Base-by-base conservation (phyloP, 2,329 filamentous ascomycete species). In the Scedosporium apiospermum region DNA sequence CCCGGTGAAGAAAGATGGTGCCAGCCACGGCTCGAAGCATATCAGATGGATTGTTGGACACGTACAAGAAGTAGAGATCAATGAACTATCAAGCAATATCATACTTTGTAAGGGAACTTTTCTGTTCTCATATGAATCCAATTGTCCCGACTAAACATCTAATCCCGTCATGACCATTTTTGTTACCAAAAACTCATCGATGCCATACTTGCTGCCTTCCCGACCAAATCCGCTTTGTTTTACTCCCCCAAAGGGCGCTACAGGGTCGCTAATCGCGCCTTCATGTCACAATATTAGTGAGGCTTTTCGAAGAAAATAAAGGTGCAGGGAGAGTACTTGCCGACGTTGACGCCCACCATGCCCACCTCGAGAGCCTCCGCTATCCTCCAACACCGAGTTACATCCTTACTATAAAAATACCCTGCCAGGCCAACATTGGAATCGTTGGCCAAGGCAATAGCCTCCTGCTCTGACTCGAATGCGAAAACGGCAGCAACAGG, bases 401-500 rank as follows among this genome's bases (percentile, higher is more conserved):
- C 65, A 69, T 89, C 82, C 59, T 77, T 75, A 5, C 84, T 92
- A 80, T 91, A 98, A 79, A 99, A 96, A 78, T 98, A 98, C 0
- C 91, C 93, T 0, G 93, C 95, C 42, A 99, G 81, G 1, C 95
- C 95, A 44, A 98, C 93, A 61, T 93, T 87, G 1, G 90, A 81
- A 51, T 78, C 75, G 75, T 99, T 99, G 3, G 95, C 93, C 67
- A 93, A 77, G 65, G 83, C 80, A 34, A 98, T 86, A 4, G 96
- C 95, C 70, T 98, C 93, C 61, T 89, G 87, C 76, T 98, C 95
- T 0, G 88, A 91, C 57, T 90, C 84, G 71, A 98, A 99, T 58
- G 87, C 83, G 79, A 97, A 97, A 14, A 98, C 76, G 0, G 90
- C 93, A 0, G 93, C 93, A 0, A 98, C 89, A 2, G 95, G 95